Percentiles rank a stretch among this genome's conserved stretches.
Conservation (phyloP, 2,329 filamentous ascomycete genomes). For the Fusarium phyllophilum region DNA sequence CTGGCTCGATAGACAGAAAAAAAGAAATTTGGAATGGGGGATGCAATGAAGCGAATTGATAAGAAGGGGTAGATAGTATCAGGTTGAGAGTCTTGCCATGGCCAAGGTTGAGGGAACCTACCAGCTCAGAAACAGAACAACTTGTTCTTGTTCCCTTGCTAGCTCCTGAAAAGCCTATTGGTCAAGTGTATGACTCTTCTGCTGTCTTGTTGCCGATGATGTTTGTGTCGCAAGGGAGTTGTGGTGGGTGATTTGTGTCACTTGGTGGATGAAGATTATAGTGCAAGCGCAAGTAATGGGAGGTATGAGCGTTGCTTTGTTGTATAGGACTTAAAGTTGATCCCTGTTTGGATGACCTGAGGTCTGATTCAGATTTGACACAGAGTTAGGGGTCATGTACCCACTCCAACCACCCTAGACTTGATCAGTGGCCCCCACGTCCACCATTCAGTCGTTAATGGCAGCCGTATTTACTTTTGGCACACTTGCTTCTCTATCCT, state of each 20-base stretch:
- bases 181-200: background rate
- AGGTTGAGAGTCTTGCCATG: slow-evolving; percentile 26
- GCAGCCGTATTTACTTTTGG: background rate
- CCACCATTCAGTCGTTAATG: background rate
- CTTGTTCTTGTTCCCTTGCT: background rate
- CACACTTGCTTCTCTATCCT: background rate
- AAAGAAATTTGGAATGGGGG: background rate
- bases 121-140: background rate
- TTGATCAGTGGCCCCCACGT: slow-evolving; percentile 14
- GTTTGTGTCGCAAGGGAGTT: slow-evolving; percentile 12
- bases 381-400: slow-evolving; percentile 11
- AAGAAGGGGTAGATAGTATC: slow-evolving; percentile 12
- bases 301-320: background rate
- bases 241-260: slow-evolving; percentile 22
- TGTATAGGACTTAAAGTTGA: slow-evolving; percentile 8
- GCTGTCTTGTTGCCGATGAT: background rate
- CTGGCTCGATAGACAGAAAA: slow-evolving; percentile 14
- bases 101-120: background rate
- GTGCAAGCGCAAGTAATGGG: background rate
- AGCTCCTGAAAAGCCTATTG: background rate
- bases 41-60: background rate
- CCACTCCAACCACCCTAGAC: background rate
- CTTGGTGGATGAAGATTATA: slow-evolving; percentile 14
- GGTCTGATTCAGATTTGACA: slow-evolving; percentile 7
- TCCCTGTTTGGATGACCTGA: slow-evolving; percentile 31